phyloP scores from a whole-genome alignment of 176 grass and related monocot genomes.

The Carex scoparia region DNA sequence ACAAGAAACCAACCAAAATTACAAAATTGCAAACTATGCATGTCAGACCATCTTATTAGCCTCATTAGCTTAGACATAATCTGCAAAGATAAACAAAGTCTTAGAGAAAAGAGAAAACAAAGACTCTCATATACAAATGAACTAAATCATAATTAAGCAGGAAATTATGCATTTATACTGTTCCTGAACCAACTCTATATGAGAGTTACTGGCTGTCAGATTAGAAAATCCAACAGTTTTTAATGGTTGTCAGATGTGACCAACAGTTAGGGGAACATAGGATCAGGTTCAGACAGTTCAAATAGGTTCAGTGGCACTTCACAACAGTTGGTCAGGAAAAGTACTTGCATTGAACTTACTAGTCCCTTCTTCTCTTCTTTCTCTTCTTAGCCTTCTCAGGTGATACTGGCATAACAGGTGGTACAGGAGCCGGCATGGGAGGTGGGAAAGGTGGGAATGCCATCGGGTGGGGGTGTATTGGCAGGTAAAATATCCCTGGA shows the following conservation, averaged over 20 bases:
- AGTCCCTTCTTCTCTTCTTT: conserved; percentile 61
- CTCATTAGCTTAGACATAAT: conserved; percentile 4
- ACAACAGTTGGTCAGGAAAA: background rate
- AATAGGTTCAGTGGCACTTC: background rate
- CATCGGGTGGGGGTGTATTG: conserved; percentile 55
- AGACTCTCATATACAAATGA: background rate
- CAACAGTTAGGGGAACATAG: background rate
- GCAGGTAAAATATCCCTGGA: conserved; percentile 57
- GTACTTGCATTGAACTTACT: conserved; percentile 15
- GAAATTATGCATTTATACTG: background rate
- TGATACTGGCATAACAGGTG: conserved; percentile 32
- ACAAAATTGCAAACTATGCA: conserved; percentile 19
- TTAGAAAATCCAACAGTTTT: background rate
- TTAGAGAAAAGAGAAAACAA: background rate
- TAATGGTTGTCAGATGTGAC: background rate
- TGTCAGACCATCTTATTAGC: conserved; percentile 11
- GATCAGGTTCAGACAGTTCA: background rate
- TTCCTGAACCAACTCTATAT: background rate
- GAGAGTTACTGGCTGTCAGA: background rate
- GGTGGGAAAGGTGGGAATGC: conserved; percentile 48
- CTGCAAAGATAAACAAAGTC: background rate
- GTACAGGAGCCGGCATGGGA: conserved; percentile 34
- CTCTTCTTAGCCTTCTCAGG: conserved; percentile 42
- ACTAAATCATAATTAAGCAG: background rate
- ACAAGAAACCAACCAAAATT: background rate